Conservation (phyloP, 176 grass and related monocot species). For the Poa annua region DNA sequence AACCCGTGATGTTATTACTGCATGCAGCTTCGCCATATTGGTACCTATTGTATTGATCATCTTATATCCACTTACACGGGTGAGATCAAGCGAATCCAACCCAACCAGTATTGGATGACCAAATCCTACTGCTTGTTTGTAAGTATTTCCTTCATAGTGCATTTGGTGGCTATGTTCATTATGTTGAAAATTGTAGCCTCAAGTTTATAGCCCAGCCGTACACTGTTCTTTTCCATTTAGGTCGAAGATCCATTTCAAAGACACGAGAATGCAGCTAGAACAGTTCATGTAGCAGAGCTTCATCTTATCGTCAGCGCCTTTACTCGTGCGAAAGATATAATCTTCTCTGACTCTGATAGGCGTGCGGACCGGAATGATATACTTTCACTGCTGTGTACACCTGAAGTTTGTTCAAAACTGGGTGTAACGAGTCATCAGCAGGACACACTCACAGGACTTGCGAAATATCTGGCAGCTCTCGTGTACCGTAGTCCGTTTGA, state of each 20-base stretch:
- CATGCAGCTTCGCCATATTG: constrained; percentile 57
- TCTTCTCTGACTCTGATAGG: background rate
- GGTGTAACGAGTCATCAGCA: constrained; percentile 33
- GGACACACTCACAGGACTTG: background rate
- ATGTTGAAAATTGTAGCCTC: constrained; percentile 9
- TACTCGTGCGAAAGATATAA: constrained; percentile 23
- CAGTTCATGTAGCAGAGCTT: constrained; percentile 47
- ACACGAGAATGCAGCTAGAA: constrained; percentile 67
- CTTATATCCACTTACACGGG: constrained; percentile 73
- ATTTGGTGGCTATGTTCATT: constrained; percentile 10
- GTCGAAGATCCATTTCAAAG: constrained; percentile 77
- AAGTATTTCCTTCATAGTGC: constrained; percentile 42
- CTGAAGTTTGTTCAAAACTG: constrained; percentile 50
- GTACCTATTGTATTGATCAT: constrained; percentile 39
- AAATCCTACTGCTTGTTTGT: constrained; percentile 64
- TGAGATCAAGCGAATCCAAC: constrained; percentile 41
- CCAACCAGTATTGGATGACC: constrained; percentile 36
- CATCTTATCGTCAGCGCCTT: constrained; percentile 41
- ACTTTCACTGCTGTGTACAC: constrained; percentile 53
- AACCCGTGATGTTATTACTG: background rate
- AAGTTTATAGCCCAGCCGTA: constrained; percentile 13
- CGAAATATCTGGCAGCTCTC: background rate
- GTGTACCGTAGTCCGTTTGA: background rate
- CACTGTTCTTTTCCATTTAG: constrained; percentile 38
- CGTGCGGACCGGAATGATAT: constrained; percentile 34